Percentiles rank a stretch among this genome's conserved stretches.
Evolutionary conservation across 495 filamentous ascomycete species (phyloP).

Genomic region (Aspergillus cavernicola): DNA sequence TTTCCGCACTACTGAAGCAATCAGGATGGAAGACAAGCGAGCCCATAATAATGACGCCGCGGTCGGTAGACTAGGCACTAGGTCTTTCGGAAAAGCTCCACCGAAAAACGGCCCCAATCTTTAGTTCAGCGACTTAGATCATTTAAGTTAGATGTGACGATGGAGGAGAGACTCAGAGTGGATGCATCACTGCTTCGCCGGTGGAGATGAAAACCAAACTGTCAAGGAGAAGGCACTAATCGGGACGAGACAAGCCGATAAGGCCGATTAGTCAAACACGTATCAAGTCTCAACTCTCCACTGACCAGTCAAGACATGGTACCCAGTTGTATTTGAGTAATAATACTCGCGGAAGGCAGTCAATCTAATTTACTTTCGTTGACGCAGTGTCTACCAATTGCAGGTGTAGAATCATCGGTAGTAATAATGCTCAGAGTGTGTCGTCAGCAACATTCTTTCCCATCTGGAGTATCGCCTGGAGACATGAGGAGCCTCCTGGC

Average conservation of each 20-base stretch:
- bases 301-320: background rate
- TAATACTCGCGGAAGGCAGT: background rate
- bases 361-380: constrained; percentile 12
- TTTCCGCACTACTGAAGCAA: constrained; percentile 4
- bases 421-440: background rate
- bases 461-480: background rate
- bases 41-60: background rate
- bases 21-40: constrained; percentile 10
- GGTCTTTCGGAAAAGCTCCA: constrained; percentile 15
- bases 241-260: constrained; percentile 12
- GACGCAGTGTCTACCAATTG: background rate
- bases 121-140: constrained; percentile 6
- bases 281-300: background rate
- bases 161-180: no score
- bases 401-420: no score
- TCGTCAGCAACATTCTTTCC: background rate
- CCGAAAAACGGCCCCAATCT: constrained; percentile 22
- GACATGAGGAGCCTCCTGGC: background rate
- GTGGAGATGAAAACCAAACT: constrained; percentile 14
- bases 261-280: constrained; percentile 10
- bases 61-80: background rate
- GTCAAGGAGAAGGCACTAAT: background rate
- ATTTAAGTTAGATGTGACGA: no score
- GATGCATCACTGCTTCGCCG: constrained; percentile 5
- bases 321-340: background rate